These are phyloP conservation scores for Paratinospora sagittata DNA, from an alignment of 164 flowering plant species.

Conservation along the genomic window DNA sequence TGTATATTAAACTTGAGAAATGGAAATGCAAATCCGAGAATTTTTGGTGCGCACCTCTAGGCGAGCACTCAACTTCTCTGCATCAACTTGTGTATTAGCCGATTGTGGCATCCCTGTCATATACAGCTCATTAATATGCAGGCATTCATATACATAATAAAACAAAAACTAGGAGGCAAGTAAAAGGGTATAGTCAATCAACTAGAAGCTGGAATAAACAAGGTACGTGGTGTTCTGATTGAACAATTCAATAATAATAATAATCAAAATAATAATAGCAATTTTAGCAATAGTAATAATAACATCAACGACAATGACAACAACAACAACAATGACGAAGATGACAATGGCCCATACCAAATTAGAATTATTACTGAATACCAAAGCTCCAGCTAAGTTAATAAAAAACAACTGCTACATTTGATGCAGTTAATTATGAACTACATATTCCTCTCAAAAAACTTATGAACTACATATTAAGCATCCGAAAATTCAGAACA, in stretches of 20 bases:
- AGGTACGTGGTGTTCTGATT: background rate
- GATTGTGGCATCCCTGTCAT: conserved; percentile 15
- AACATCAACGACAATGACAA: too few relatives aligned
- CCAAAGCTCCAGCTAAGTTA: background rate
- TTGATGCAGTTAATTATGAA: background rate
- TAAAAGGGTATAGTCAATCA: background rate
- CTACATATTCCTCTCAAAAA: too few relatives aligned
- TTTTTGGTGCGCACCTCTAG: conserved; percentile 17
- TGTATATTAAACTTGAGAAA: background rate
- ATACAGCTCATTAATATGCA: conserved; percentile 3
- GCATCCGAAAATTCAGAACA: background rate
- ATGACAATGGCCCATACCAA: background rate
- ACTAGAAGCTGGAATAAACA: background rate
- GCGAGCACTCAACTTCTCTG: conserved; percentile 18
- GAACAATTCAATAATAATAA: background rate
- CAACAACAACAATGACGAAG: background rate
- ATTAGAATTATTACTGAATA: background rate
- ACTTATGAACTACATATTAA: too few relatives aligned
- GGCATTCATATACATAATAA: background rate
- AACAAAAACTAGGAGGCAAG: background rate
- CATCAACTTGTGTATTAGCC: conserved; percentile 11
- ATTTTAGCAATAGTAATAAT: background rate
- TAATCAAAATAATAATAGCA: background rate
- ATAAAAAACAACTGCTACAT: background rate
- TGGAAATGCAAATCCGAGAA: background rate